Evolutionary conservation across 2,329 filamentous ascomycete genomes (phyloP).

Genomic region (Diaporthe nobilis): DNA sequence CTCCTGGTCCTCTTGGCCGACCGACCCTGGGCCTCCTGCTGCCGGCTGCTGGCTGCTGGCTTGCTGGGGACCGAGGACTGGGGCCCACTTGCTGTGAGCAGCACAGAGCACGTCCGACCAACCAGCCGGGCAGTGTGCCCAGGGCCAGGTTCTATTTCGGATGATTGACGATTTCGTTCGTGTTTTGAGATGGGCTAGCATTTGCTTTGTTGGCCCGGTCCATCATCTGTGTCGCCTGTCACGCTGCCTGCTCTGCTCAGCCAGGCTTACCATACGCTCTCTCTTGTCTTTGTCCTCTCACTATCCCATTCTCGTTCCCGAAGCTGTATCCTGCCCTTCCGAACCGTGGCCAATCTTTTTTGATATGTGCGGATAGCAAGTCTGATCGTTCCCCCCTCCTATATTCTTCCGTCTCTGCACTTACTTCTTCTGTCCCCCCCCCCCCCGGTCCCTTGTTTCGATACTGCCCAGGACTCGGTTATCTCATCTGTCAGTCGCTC

Average conservation of each 20-base stretch:
- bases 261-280: constrained; percentile 19
- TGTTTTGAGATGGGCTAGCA: constrained; percentile 37
- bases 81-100: constrained; percentile 20
- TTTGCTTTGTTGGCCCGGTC: constrained; percentile 28
- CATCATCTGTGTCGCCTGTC: constrained; percentile 26
- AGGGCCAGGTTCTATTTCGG: constrained; percentile 28
- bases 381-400: not conserved
- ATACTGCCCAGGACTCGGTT: constrained; percentile 9
- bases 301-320: not conserved
- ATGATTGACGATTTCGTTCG: constrained; percentile 32
- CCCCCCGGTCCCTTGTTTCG: constrained; percentile 16
- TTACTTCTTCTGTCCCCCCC: constrained; percentile 2
- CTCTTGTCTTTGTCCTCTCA: constrained; percentile 11
- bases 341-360: not conserved
- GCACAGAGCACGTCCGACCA: constrained; percentile 30
- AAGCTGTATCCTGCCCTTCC: constrained; percentile 17
- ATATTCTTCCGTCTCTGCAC: not conserved
- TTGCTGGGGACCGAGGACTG: constrained; percentile 16
- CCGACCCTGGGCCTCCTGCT: constrained; percentile 13
- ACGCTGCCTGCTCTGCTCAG: constrained; percentile 14
- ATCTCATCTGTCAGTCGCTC: constrained; percentile 12
- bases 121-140: constrained; percentile 19
- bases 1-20: constrained; percentile 10
- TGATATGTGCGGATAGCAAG: constrained; percentile 7
- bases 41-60: constrained; percentile 1